Evolutionary conservation across 75 land plant genomes (phyloP).

Genomic region (Cunninghamia lanceolata): DNA sequence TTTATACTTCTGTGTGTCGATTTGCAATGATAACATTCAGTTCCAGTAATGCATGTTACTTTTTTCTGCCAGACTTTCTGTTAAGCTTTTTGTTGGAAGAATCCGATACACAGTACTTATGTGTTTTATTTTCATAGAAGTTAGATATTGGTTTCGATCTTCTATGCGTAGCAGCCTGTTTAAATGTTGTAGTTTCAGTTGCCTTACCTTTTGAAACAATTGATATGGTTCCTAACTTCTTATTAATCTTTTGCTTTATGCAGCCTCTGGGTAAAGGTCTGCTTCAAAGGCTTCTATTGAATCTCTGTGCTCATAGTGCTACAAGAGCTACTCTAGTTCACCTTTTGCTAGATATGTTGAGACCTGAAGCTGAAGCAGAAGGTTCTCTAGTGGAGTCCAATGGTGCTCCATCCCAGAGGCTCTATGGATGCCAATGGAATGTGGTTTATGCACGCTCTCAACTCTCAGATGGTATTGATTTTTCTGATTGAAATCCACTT

Average conservation of each 20-base stretch:
- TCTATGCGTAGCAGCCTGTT: too few species aligned
- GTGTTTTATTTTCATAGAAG: neutral
- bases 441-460: constrained; percentile 70
- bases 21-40: too few species aligned
- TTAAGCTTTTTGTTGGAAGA: neutral
- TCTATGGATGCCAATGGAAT: constrained; percentile 78
- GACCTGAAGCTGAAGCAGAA: constrained; percentile 58
- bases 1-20: neutral
- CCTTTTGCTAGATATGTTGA: constrained; percentile 66
- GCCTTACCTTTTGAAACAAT: neutral
- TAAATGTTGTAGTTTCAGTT: too few species aligned
- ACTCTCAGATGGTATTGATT: constrained; percentile 40
- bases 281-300: constrained; percentile 63
- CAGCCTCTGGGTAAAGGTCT: constrained; percentile 70
- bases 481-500: neutral
- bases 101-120: neutral
- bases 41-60: neutral
- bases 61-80: neutral
- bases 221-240: neutral
- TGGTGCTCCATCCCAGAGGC: constrained; percentile 39
- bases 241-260: neutral
- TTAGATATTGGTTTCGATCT: neutral
- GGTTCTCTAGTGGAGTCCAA: constrained; percentile 19
- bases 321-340: constrained; percentile 44
- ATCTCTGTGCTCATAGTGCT: constrained; percentile 59